phyloP scores from a whole-genome alignment of 1,284 basidiomycete genomes.

The Leccinum pallidistipes region DNA sequence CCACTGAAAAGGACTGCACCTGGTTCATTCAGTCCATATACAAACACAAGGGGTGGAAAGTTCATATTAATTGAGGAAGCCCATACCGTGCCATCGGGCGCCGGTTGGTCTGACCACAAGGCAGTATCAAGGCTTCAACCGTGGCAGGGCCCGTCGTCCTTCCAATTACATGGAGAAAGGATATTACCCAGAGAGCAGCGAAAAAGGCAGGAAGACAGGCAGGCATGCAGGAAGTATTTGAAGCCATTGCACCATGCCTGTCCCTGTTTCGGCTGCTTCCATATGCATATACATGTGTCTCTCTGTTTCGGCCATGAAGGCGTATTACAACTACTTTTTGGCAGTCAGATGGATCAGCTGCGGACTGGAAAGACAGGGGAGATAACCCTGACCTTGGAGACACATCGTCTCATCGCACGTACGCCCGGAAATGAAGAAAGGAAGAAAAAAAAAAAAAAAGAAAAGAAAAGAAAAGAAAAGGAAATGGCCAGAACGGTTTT shows the following conservation, averaged over 20 bases:
- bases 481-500: neutral
- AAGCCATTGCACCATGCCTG: slow-evolving; percentile 12
- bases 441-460: too few species aligned
- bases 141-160: slow-evolving; percentile 12
- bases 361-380: slow-evolving; percentile 15
- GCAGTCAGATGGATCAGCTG: slow-evolving; percentile 17
- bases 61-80: slow-evolving; percentile 27
- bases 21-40: slow-evolving; percentile 2
- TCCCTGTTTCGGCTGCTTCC: slow-evolving; percentile 12
- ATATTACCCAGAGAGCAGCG: slow-evolving; percentile 15
- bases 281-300: slow-evolving; percentile 3
- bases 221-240: slow-evolving; percentile 4
- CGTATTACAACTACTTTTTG: slow-evolving; percentile 9
- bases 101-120: slow-evolving; percentile 14
- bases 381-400: slow-evolving; percentile 16
- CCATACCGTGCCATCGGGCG: slow-evolving; percentile 2
- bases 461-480: too few species aligned
- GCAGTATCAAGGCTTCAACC: slow-evolving; percentile 29
- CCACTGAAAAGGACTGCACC: neutral
- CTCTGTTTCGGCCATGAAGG: slow-evolving; percentile 19
- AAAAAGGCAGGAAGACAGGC: neutral
- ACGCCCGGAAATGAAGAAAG: slow-evolving; percentile 30
- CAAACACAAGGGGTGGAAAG: neutral
- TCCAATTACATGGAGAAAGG: slow-evolving; percentile 7
- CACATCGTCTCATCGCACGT: slow-evolving; percentile 15